Percentiles rank a stretch among this genome's conserved stretches.
Evolutionary conservation across 345 rosid species (phyloP).

Genomic region (Luvunga scandens): DNA sequence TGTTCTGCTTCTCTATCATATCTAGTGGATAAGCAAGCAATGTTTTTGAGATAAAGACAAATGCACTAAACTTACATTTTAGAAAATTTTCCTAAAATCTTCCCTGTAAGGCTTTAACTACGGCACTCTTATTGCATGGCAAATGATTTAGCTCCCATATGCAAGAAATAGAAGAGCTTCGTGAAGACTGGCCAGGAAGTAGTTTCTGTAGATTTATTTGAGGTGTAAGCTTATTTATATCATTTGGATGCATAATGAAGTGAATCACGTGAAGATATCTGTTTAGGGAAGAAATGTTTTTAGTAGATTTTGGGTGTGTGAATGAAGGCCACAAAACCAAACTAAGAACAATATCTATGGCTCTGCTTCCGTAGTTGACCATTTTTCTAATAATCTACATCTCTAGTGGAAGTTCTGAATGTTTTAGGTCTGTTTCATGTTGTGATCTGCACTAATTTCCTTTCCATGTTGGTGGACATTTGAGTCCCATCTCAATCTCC

Average conservation of each 20-base stretch:
- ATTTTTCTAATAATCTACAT: background rate
- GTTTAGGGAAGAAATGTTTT: no score
- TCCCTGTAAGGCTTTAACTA: background rate
- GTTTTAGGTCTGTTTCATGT: background rate
- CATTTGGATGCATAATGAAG: background rate
- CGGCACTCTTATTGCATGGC: background rate
- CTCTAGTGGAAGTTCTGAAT: background rate
- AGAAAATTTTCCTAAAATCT: background rate
- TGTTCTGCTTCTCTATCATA: background rate
- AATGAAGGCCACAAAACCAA: no score
- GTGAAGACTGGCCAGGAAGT: background rate
- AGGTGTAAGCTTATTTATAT: background rate
- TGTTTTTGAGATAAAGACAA: background rate
- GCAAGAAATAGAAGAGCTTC: background rate
- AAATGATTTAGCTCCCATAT: background rate
- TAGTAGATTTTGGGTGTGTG: no score
- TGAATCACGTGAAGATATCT: background rate
- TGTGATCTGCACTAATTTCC: background rate
- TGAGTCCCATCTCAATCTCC: background rate
- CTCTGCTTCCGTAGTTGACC: background rate
- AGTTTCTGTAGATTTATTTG: background rate
- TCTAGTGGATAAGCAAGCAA: background rate
- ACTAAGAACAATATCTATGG: background rate
- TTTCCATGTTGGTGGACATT: background rate
- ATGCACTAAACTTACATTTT: background rate